These are phyloP conservation scores for Sporobolus alterniflorus DNA, from an alignment of 202 grass and related monocot species.

Conservation along the genomic window DNA sequence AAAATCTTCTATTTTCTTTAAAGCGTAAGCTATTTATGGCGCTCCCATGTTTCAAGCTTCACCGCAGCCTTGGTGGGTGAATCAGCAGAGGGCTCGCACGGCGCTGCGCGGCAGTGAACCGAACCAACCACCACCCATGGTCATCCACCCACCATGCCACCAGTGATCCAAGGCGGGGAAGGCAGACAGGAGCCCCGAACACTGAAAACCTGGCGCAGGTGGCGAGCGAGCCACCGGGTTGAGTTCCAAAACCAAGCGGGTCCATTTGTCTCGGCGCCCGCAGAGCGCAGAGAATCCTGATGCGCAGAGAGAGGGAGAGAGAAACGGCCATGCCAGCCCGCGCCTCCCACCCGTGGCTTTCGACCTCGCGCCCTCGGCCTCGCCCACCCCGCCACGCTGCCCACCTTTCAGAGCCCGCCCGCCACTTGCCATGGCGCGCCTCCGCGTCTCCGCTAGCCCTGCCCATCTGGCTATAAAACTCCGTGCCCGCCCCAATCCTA, in stretches of 20 bases:
- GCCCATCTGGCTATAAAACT: constrained; percentile 51
- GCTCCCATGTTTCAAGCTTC: constrained; percentile 42
- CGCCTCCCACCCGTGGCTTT: constrained; percentile 50
- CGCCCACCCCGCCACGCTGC: constrained; percentile 30
- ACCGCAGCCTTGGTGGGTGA: constrained; percentile 45
- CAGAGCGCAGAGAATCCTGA: constrained; percentile 61
- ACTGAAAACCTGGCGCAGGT: constrained; percentile 9
- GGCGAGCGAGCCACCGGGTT: not conserved
- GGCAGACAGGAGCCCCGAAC: not conserved
- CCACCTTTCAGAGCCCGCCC: constrained; percentile 46
- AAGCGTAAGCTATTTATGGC: constrained; percentile 29
- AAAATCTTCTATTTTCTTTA: not conserved
- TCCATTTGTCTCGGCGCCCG: constrained; percentile 35
- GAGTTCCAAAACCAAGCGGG: constrained; percentile 30
- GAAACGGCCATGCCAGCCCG: constrained; percentile 39
- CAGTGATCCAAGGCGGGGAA: not conserved
- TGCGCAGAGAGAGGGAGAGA: not conserved
- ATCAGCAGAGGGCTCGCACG: constrained; percentile 25
- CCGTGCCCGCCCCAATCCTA: constrained; percentile 56
- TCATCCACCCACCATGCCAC: not conserved
- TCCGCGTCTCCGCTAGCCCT: constrained; percentile 44
- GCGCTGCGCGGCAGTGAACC: constrained; percentile 12
- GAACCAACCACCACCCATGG: not conserved
- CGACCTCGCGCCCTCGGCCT: constrained; percentile 51
- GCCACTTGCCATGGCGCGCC: constrained; percentile 55